These are phyloP conservation scores for Fonsecaea multimorphosa DNA, from an alignment of 2,329 filamentous ascomycete genomes.

Conservation along the genomic window DNA sequence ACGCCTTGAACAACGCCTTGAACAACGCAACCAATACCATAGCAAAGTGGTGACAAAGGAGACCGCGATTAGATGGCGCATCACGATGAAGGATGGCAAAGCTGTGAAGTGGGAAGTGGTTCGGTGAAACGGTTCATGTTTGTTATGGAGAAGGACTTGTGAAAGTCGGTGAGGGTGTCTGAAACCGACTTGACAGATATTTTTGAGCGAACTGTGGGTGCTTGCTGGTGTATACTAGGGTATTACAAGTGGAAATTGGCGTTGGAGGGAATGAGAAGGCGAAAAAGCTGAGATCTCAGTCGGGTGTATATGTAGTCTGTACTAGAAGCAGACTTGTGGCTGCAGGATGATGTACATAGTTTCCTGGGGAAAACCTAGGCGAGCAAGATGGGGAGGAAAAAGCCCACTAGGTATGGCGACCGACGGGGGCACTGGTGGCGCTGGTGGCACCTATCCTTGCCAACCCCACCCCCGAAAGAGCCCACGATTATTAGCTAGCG, in stretches of 20 bases:
- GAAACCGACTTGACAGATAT: neutral
- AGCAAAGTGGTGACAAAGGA: neutral
- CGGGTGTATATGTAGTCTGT: neutral
- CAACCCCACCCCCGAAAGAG: neutral
- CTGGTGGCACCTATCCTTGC: neutral
- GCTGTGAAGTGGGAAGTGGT: constrained; percentile 25
- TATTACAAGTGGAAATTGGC: neutral
- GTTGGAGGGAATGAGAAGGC: neutral
- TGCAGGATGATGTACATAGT: neutral
- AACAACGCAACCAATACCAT: neutral
- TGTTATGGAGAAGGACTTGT: neutral
- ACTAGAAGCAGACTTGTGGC: neutral
- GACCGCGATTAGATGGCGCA: constrained; percentile 19
- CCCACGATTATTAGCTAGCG: neutral
- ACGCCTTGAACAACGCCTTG: too few species aligned
- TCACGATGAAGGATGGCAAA: constrained; percentile 25
- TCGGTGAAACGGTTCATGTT: constrained; percentile 1
- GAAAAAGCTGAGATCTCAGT: neutral
- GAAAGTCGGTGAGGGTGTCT: neutral
- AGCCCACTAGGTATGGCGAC: neutral
- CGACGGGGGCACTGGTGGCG: neutral
- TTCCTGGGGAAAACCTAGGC: neutral
- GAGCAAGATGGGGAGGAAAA: neutral
- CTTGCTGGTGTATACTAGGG: neutral
- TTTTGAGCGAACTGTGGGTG: neutral